These are phyloP conservation scores for Hortiboletus flavorubellus DNA, from an alignment of 768 basidiomycete species.

Conservation along the genomic window DNA sequence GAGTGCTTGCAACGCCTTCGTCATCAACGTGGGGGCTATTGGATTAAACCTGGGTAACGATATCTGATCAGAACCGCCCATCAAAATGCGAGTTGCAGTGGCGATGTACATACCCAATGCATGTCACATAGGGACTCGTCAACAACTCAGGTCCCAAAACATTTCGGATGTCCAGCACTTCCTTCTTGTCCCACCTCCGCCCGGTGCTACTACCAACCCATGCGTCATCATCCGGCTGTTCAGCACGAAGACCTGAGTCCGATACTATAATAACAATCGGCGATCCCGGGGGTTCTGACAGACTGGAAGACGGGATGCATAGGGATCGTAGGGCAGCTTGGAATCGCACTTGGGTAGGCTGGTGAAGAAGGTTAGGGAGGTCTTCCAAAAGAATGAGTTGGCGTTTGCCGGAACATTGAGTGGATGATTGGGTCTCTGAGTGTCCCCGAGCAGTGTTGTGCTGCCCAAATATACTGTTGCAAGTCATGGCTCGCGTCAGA, in stretches of 20 bases:
- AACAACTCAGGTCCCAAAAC: conserved; percentile 70
- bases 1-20: conserved; percentile 68
- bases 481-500: conserved; percentile 63
- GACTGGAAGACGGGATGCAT: conserved; percentile 31
- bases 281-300: conserved; percentile 25
- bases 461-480: conserved; percentile 47
- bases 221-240: conserved; percentile 46
- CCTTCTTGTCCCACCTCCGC: conserved; percentile 45
- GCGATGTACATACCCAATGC: conserved; percentile 59
- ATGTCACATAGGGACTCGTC: conserved; percentile 70
- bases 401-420: conserved; percentile 28
- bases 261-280: conserved; percentile 85
- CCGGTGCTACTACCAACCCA: conserved; percentile 45
- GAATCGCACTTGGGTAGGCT: conserved; percentile 63
- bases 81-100: background rate
- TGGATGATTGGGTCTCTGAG: conserved; percentile 1
- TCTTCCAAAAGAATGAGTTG: conserved; percentile 83
- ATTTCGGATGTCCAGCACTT: conserved; percentile 62
- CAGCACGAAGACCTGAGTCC: conserved; percentile 77
- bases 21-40: conserved; percentile 82
- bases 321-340: conserved; percentile 65
- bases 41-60: conserved; percentile 73
- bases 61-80: background rate
- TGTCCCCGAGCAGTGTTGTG: conserved; percentile 7
- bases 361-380: conserved; percentile 85